Percentiles rank a stretch among this genome's conserved stretches.
These are phyloP conservation scores for Phytomonas francai DNA, from an alignment of 208 protist species.

Conservation along the genomic window DNA sequence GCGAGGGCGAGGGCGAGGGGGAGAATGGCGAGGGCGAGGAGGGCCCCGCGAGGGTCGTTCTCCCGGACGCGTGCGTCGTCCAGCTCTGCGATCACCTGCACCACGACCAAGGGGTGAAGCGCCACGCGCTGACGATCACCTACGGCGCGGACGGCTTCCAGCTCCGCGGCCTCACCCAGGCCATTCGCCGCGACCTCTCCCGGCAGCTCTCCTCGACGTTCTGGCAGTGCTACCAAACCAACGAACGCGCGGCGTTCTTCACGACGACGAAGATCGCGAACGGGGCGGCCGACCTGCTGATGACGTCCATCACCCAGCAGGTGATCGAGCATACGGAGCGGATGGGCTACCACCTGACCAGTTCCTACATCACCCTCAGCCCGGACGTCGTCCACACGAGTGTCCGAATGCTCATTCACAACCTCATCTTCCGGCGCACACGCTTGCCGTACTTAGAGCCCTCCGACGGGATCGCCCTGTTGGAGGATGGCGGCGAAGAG, in stretches of 20 bases:
- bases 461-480: conserved; percentile 37
- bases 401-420: conserved; percentile 82
- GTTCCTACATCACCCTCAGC: conserved; percentile 78
- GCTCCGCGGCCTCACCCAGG: conserved; percentile 52
- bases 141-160: conserved; percentile 81
- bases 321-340: conserved; percentile 72
- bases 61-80: conserved; percentile 82
- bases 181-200: conserved; percentile 69
- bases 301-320: conserved; percentile 79
- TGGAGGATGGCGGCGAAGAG: conserved; percentile 20
- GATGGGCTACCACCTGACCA: conserved; percentile 68
- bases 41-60: conserved; percentile 7
- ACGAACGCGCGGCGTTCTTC: conserved; percentile 80
- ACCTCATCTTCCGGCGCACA: conserved; percentile 72
- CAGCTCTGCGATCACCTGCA: conserved; percentile 83
- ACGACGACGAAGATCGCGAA: conserved; percentile 83
- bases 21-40: conserved; percentile 9
- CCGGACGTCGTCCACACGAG: conserved; percentile 82
- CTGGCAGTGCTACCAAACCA: conserved; percentile 87
- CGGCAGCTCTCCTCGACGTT: conserved; percentile 77
- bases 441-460: conserved; percentile 40
- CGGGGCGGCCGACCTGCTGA: conserved; percentile 75
- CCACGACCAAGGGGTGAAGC: conserved; percentile 83
- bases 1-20: not conserved
- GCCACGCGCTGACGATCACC: conserved; percentile 83